Evolutionary conservation across 805 yeast species (phyloP).

Genomic region (Schwanniomyces sp.): DNA sequence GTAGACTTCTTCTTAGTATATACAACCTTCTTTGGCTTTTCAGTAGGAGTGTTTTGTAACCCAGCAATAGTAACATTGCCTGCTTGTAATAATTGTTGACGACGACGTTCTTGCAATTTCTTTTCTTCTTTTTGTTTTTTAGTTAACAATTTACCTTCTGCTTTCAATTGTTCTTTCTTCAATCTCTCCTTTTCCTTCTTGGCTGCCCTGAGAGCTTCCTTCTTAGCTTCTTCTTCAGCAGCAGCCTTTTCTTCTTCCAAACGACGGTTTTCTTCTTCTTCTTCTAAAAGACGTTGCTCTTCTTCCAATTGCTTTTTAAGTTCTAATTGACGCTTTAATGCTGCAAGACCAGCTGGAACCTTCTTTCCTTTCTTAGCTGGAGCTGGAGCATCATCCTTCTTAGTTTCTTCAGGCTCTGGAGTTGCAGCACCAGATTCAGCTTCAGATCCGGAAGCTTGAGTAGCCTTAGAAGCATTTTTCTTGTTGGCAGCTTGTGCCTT

Average conservation of each 20-base stretch:
- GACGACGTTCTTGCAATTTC: conserved; percentile 81
- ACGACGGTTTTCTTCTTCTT: conserved; percentile 56
- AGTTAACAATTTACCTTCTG: conserved; percentile 92
- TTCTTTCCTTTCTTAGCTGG: conserved; percentile 66
- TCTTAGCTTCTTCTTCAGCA: conserved; percentile 63
- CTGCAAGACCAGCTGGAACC: conserved; percentile 88
- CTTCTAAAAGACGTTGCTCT: conserved; percentile 70
- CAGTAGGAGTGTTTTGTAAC: conserved; percentile 40
- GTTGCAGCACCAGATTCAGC: conserved; percentile 24
- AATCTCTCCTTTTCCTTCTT: conserved; percentile 87
- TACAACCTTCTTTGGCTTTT: conserved; percentile 65
- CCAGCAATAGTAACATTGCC: conserved; percentile 78
- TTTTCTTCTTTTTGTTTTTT: conserved; percentile 95
- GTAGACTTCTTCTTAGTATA: conserved; percentile 71
- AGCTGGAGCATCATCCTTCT: conserved; percentile 29
- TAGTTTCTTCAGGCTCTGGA: conserved; percentile 31
- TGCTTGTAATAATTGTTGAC: conserved; percentile 75
- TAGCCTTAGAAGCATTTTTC: conserved; percentile 47
- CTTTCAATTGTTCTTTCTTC: conserved; percentile 87
- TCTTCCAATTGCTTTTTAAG: conserved; percentile 85
- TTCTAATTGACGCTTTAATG: conserved; percentile 86
- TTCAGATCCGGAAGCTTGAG: conserved; percentile 37
- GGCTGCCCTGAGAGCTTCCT: conserved; percentile 55
- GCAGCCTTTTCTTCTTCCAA: conserved; percentile 51
- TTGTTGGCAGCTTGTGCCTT: conserved; percentile 66